Conservation (phyloP, 768 basidiomycete species). For the Austroboletus festivus region DNA sequence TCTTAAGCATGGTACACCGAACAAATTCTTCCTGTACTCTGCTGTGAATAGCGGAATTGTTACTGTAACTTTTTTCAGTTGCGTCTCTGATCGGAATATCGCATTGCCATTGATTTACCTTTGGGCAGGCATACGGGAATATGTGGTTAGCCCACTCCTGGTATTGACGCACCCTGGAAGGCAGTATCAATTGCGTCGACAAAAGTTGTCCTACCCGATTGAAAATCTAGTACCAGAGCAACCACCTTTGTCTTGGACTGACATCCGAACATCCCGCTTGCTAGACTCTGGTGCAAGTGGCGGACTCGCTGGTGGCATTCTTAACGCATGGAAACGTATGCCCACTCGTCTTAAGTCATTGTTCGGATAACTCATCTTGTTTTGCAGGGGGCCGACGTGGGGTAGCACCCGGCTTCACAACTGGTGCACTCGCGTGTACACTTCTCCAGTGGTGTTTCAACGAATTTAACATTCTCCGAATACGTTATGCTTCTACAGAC, state of each 20-base stretch:
- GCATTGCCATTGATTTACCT: not conserved
- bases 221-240: slow-evolving; percentile 15
- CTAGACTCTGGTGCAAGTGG: slow-evolving; percentile 77
- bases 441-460: slow-evolving; percentile 69
- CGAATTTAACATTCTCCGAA: slow-evolving; percentile 56
- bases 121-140: slow-evolving; percentile 68
- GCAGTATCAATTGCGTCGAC: slow-evolving; percentile 45
- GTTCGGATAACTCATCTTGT: slow-evolving; percentile 5
- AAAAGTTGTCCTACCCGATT: slow-evolving; percentile 24
- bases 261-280: slow-evolving; percentile 56
- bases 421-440: slow-evolving; percentile 56
- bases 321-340: slow-evolving; percentile 58
- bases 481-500: slow-evolving; percentile 50
- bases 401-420: slow-evolving; percentile 55
- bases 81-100: slow-evolving; percentile 21
- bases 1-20: slow-evolving; percentile 45
- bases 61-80: slow-evolving; percentile 77
- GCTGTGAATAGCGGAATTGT: slow-evolving; percentile 71
- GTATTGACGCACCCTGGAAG: slow-evolving; percentile 41
- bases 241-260: slow-evolving; percentile 40
- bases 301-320: slow-evolving; percentile 57
- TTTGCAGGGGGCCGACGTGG: slow-evolving; percentile 58
- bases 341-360: not conserved
- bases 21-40: slow-evolving; percentile 53
- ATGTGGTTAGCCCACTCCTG: slow-evolving; percentile 63